Evolutionary conservation across 768 basidiomycete species (phyloP).

Genomic region (Boletus coccyginus): DNA sequence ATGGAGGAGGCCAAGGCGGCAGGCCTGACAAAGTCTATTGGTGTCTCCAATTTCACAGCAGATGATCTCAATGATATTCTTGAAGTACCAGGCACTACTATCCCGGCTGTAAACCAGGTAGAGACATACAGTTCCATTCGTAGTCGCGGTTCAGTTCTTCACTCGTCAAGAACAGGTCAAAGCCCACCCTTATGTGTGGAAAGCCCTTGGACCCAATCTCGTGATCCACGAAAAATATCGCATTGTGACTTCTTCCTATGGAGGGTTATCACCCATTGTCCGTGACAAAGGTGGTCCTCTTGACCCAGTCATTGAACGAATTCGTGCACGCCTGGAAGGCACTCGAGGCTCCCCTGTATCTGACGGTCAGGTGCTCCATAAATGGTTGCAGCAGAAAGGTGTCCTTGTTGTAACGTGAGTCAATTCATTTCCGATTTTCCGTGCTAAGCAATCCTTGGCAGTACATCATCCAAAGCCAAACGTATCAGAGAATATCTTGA

Average conservation of each 20-base stretch:
- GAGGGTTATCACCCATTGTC: constrained; percentile 39
- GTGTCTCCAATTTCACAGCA: constrained; percentile 55
- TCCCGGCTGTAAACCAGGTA: constrained; percentile 57
- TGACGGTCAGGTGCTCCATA: constrained; percentile 28
- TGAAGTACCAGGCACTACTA: constrained; percentile 37
- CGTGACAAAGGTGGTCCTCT: constrained; percentile 38
- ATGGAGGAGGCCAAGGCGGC: constrained; percentile 55
- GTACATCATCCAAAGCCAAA: constrained; percentile 33
- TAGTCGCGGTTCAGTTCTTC: background rate
- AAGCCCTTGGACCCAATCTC: constrained; percentile 37
- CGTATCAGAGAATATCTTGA: constrained; percentile 34
- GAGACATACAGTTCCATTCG: background rate
- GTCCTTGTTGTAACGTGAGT: constrained; percentile 33
- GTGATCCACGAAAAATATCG: constrained; percentile 34
- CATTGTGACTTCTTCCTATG: constrained; percentile 41
- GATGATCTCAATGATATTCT: constrained; percentile 43
- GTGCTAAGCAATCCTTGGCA: constrained; percentile 8
- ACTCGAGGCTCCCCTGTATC: constrained; percentile 28
- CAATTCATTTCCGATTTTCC: background rate
- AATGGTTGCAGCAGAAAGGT: constrained; percentile 30
- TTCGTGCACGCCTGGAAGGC: constrained; percentile 29
- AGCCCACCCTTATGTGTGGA: constrained; percentile 51
- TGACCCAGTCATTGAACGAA: constrained; percentile 35
- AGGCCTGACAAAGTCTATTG: constrained; percentile 42
- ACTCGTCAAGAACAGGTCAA: constrained; percentile 39